Base-by-base conservation (phyloP, 1,284 basidiomycete species). In the Naganishia liquefaciens region DNA sequence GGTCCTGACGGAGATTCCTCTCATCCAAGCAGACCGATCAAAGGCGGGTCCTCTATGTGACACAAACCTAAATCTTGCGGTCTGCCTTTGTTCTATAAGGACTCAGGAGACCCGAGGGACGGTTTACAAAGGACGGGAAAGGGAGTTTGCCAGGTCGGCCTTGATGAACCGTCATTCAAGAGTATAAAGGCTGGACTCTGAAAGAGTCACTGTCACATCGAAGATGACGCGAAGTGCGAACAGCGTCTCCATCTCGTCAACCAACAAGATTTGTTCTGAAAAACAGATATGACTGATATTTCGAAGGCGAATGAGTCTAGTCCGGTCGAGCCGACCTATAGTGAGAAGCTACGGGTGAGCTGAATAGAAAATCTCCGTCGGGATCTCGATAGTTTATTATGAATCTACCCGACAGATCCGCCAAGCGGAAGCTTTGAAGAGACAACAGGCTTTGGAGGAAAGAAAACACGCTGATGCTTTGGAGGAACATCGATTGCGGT, bases 381-480 rank as follows among this genome's bases (percentile, higher is more conserved):
- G 28, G 6, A 21, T 21, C 44, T 28, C 19, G n/a, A n/a, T n/a
- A n/a, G n/a, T 37, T 37, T 37, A 7, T 37, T 13, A 37, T 7
- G 28, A 19, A 17, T 19, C 28, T 11, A 4, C 27, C 37, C 7
- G 5, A 33, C 43, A 58, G 55, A 19, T 27, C 46, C 57, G 46
- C 25, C 57, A 60, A 28, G 44, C 44, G 13, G 57, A 60, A 49
- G 57, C 57, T 4, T 11, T 50, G 25, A 60, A 60, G 39, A 46
- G 57, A 27, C 57, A 60, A 19, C 46, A 50, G 19, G 46, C 46
- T 21, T 17, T 60, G n/a, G 57, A 60, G 17, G 57, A 60, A 25
- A 30, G 57, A 39, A 60, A 60, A 37, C 30, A 49, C 28, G 57
- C 57, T 5, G 57, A 60, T 42, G 57, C 57, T 2, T 50, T 60